Evolutionary conservation across 306 rosid genomes (phyloP).

Genomic region (Mucuna pruriens): DNA sequence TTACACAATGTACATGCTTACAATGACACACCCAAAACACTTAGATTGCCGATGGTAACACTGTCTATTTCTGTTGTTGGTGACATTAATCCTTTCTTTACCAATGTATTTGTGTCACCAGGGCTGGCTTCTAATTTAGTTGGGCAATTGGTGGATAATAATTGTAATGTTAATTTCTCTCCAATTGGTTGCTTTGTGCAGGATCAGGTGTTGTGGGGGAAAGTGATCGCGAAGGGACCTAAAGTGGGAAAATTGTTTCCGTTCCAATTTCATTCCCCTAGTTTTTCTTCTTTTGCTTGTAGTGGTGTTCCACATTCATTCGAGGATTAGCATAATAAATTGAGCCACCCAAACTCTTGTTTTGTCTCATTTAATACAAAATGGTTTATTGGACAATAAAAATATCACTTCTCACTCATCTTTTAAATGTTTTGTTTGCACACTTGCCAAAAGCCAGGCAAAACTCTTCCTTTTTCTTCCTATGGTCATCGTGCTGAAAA

Average conservation of each 20-base stretch:
- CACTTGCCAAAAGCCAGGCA: background rate
- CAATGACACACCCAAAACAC: background rate
- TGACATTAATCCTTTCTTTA: background rate
- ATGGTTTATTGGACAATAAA: background rate
- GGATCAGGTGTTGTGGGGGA: slow-evolving; percentile 1
- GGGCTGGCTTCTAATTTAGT: background rate
- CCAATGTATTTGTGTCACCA: background rate
- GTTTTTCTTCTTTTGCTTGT: background rate
- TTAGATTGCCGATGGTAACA: background rate
- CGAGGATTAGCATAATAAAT: background rate
- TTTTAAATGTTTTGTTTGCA: background rate
- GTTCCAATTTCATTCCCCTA: too few species aligned
- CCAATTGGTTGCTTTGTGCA: background rate
- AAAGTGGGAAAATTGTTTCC: background rate
- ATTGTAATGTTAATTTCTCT: background rate
- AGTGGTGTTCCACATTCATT: background rate
- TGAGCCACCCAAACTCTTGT: background rate
- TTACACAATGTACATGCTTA: background rate
- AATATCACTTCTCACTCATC: background rate
- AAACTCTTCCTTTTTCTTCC: too few species aligned
- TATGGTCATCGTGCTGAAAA: too few species aligned
- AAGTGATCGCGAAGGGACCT: slow-evolving; percentile 2
- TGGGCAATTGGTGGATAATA: background rate
- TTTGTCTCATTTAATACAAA: background rate
- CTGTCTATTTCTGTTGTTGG: background rate